Evolutionary conservation across 75 land plant species (phyloP), one percentile per base, ranked within the genome.

Genomic region (Cunninghamia lanceolata): DNA sequence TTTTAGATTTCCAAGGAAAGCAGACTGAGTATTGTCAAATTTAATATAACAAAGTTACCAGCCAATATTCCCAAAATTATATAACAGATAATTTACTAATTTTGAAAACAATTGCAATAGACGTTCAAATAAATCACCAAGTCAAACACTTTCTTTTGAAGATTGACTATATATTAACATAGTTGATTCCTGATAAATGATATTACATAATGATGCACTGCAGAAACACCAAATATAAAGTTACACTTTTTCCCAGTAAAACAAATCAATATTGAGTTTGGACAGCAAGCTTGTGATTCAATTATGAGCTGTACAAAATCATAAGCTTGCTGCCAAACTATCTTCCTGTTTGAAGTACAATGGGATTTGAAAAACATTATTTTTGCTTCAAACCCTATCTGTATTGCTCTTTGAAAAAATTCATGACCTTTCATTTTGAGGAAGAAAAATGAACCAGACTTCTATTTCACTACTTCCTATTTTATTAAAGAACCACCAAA

Each of bases 281-380:
- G 82, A 80, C 52, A 80, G 50, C 82, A 80, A 80, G 82, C 14
- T 80, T 80, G 32, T 43, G 82, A 80, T 80, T 45, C 52, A 43
- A 45, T 80, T 73, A 73, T 13, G 32, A 80, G 6, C 82, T 80
- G 50, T 80, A 80, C 82, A 80, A n/a, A 80, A 80, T 80, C 82
- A 80, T 45, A 80, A 80, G 47, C 82, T 43, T n/a, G 45, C 82
- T 11, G 46, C 82, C 47, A 80, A 80, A 80, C 82, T 80, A 34
- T 32, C 75, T 73, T 34, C 15, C 15, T 73, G 75, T 34, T 73
- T 45, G 30, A 80, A 30, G 46, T 45, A 80, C 52, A 45, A 80
- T 80, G 16, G 52, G 45, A 80, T 80, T 79, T 45, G 30, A 45
- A 21, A 71, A 80, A 80, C 47, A 45, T 45, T 3, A 13, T 5